Conservation (phyloP, 1,139 yeast species). For the Blastobotrys malaysiensis region DNA sequence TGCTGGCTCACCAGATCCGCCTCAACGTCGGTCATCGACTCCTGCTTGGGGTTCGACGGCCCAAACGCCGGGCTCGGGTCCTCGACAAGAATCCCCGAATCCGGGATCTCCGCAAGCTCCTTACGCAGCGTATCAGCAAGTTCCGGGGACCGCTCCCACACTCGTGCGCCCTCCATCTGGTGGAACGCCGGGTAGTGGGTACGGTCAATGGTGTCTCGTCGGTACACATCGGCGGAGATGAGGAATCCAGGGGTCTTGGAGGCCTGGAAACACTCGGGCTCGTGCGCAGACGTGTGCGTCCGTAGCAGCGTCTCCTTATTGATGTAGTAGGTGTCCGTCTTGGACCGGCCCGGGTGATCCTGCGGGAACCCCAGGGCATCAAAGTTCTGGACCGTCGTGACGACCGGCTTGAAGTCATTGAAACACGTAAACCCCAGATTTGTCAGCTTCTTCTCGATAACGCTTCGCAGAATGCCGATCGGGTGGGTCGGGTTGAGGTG, state of each 20-base stretch:
- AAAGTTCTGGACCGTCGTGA: constrained; percentile 75
- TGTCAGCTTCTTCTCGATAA: constrained; percentile 63
- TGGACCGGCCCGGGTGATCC: constrained; percentile 92
- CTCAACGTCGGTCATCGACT: constrained; percentile 63
- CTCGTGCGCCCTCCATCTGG: constrained; percentile 94
- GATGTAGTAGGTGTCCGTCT: constrained; percentile 87
- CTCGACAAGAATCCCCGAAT: constrained; percentile 62
- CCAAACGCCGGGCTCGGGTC: constrained; percentile 58
- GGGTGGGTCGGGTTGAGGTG: constrained; percentile 80
- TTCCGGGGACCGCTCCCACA: constrained; percentile 57
- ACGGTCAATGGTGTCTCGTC: constrained; percentile 91
- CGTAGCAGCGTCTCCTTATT: constrained; percentile 66
- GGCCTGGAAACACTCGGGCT: constrained; percentile 67
- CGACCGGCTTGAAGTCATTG: constrained; percentile 79
- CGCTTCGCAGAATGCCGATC: constrained; percentile 71
- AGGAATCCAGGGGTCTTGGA: constrained; percentile 80
- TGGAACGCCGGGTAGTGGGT: constrained; percentile 98
- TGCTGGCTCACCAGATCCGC: constrained; percentile 67
- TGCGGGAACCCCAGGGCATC: constrained; percentile 86
- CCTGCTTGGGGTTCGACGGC: constrained; percentile 71
- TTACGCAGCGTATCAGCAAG: constrained; percentile 43
- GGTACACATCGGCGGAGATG: constrained; percentile 91
- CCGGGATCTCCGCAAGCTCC: constrained; percentile 65
- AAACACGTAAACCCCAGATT: constrained; percentile 73
- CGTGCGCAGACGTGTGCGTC: constrained; percentile 98